Evolutionary conservation across 177 flowering plant species (phyloP).

Genomic region (Vitis hybrid): DNA sequence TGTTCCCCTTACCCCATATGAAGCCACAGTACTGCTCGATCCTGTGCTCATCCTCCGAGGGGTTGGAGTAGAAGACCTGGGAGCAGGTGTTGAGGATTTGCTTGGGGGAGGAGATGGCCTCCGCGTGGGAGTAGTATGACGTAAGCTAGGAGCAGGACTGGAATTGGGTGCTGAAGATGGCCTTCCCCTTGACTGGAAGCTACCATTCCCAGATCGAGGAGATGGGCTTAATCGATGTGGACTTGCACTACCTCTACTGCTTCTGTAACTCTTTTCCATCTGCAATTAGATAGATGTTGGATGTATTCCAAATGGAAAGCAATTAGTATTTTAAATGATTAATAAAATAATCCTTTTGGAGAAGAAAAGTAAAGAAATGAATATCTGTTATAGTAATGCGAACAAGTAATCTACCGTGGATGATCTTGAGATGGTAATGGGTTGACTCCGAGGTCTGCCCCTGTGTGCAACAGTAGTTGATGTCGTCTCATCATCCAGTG

Average conservation of each 20-base stretch:
- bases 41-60: conserved; percentile 68
- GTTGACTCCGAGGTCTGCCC: conserved; percentile 84
- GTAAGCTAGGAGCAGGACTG: conserved; percentile 50
- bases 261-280: conserved; percentile 76
- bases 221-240: conserved; percentile 88
- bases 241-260: conserved; percentile 84
- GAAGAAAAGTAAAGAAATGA: conserved; percentile 5
- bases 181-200: conserved; percentile 61
- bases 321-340: neutral
- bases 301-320: neutral
- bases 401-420: conserved; percentile 51
- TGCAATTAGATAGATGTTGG: conserved; percentile 18
- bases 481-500: conserved; percentile 80
- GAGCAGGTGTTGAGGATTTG: conserved; percentile 57
- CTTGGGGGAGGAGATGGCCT: conserved; percentile 75
- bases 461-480: conserved; percentile 43
- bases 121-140: conserved; percentile 54
- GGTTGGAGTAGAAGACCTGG: conserved; percentile 75
- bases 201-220: conserved; percentile 57
- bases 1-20: conserved; percentile 57
- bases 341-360: neutral
- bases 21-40: conserved; percentile 37
- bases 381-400: neutral
- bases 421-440: conserved; percentile 80
- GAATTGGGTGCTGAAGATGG: conserved; percentile 67